Percentiles rank a stretch among this genome's conserved stretches.
Conservation (phyloP, 805 yeast species). For the Yarrowia sp. region DNA sequence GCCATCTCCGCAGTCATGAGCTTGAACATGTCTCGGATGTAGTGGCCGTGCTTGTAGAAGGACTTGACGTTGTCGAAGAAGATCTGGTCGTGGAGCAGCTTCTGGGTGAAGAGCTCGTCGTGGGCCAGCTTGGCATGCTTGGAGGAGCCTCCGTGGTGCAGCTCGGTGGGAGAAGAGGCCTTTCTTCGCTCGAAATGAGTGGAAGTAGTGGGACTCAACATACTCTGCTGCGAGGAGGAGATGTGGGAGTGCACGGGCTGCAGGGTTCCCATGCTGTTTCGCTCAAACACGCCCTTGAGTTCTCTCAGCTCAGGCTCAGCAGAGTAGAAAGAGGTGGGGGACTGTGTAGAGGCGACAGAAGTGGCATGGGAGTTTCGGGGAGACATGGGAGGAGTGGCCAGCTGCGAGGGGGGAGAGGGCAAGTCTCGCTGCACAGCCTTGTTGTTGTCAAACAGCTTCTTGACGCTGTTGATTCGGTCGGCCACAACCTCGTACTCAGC, state of each 20-base stretch:
- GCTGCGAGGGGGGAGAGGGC: constrained; percentile 14
- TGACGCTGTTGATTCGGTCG: constrained; percentile 43
- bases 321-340: constrained; percentile 20
- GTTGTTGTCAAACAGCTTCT: constrained; percentile 36
- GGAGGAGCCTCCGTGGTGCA: constrained; percentile 18
- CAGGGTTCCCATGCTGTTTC: not conserved
- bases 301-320: constrained; percentile 26
- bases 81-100: constrained; percentile 31
- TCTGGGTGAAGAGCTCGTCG: constrained; percentile 36
- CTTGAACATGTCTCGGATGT: constrained; percentile 36
- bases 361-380: constrained; percentile 6
- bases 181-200: constrained; percentile 22
- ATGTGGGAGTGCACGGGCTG: not conserved
- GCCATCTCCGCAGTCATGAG: constrained; percentile 12
- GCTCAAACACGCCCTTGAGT: constrained; percentile 28
- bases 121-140: constrained; percentile 25
- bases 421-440: constrained; percentile 28
- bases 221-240: constrained; percentile 2
- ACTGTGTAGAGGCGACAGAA: not conserved
- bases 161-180: constrained; percentile 16
- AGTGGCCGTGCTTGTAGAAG: constrained; percentile 33
- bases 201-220: constrained; percentile 13
- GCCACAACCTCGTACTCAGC: constrained; percentile 41
- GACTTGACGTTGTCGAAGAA: constrained; percentile 19
- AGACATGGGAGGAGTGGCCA: constrained; percentile 34